A percentile compares a stretch with the other conserved stretches of the same genome.
Conservation (phyloP, 164 flowering plant genomes). For the Sextonia rubra region DNA sequence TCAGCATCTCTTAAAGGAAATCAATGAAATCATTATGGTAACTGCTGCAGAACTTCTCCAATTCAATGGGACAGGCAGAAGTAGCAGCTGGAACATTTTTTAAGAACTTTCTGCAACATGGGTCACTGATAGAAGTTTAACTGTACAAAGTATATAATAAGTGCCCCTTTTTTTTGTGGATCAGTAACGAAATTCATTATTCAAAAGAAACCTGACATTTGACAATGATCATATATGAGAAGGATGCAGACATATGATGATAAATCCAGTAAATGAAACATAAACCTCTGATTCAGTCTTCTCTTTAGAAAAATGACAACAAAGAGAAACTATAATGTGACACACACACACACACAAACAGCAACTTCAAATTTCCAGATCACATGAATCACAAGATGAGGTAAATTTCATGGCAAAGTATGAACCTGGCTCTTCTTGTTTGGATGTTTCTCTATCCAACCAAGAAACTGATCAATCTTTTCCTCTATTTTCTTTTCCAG, state of each 20-base stretch:
- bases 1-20: neutral
- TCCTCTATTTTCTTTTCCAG: conserved; percentile 91
- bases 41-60: neutral
- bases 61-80: neutral
- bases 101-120: neutral
- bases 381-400: neutral
- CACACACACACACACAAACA: neutral
- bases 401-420: neutral
- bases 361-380: neutral
- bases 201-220: no score
- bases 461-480: conserved; percentile 85
- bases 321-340: neutral
- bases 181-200: no score
- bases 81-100: neutral
- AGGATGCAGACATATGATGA: no score
- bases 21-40: neutral
- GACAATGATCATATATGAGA: no score
- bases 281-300: no score
- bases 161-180: no score
- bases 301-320: no score
- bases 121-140: neutral
- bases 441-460: conserved; percentile 95
- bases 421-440: conserved; percentile 98
- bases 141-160: no score
- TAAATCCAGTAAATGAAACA: no score